A percentile compares a stretch with the other conserved stretches of the same genome.
Conservation (phyloP, 306 rosid genomes). For the Trichosanthes cucumerina region DNA sequence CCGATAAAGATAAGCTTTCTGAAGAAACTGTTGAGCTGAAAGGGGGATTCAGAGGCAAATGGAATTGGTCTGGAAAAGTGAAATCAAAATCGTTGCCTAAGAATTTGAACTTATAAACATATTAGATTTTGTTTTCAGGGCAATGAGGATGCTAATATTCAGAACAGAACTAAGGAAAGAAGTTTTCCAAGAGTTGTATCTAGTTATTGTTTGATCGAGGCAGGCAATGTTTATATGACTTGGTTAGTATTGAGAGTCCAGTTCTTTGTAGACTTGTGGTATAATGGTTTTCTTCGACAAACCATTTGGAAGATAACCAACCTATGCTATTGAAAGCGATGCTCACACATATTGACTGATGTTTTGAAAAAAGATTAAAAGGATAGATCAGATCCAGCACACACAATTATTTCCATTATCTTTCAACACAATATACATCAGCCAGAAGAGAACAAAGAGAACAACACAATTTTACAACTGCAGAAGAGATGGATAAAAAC, state of each 20-base stretch:
- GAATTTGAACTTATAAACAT: neutral
- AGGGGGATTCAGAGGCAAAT: neutral
- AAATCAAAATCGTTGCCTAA: neutral
- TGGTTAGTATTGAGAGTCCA: neutral
- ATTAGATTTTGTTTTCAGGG: neutral
- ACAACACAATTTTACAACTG: neutral
- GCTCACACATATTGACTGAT: neutral
- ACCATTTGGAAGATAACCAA: neutral
- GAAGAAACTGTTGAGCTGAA: neutral
- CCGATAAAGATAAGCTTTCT: neutral
- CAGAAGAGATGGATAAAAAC: neutral
- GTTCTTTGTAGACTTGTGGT: neutral
- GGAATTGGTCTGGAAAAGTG: neutral
- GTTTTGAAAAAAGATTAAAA: neutral
- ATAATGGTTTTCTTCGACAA: neutral
- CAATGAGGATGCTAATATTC: neutral
- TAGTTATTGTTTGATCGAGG: neutral
- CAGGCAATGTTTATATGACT: neutral
- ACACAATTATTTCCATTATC: neutral
- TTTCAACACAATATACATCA: neutral
- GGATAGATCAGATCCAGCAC: neutral
- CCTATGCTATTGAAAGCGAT: neutral
- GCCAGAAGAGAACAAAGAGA: neutral
- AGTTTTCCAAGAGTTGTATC: neutral
- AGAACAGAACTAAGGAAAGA: neutral